phyloP scores from a whole-genome alignment of 2,329 filamentous ascomycete species.

The Alternaria viburni region DNA sequence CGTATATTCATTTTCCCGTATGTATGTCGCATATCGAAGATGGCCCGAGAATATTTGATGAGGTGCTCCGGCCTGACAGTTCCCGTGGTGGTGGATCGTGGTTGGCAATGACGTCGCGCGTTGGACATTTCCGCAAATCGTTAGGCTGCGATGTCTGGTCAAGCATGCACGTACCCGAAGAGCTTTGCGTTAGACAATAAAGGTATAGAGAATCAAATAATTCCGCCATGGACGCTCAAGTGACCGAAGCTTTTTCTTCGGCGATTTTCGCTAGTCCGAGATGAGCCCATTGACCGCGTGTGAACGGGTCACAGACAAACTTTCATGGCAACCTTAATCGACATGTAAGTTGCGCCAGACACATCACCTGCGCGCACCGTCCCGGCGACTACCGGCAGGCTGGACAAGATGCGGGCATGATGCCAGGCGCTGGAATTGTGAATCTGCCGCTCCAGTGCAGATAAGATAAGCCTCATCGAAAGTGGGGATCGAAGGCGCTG shows the following conservation, averaged over 20 bases:
- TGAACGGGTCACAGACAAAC: neutral
- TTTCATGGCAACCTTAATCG: neutral
- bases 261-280: neutral
- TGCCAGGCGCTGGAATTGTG: neutral
- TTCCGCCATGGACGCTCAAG: neutral
- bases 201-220: neutral
- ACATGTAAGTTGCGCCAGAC: neutral
- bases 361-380: neutral
- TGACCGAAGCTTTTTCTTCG: neutral
- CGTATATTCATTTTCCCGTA: neutral
- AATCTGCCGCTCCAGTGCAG: neutral
- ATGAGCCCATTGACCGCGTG: neutral
- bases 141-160: neutral
- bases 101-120: neutral
- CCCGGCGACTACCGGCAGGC: neutral
- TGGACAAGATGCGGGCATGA: neutral
- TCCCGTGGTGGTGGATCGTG: neutral
- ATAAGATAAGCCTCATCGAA: conserved; percentile 5
- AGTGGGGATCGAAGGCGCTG: conserved; percentile 8
- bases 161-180: neutral
- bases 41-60: neutral
- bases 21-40: neutral
- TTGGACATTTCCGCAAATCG: neutral
- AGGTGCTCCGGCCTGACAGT: neutral
- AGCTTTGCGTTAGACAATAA: neutral